Conservation (phyloP, 192 early-diverging fungal genomes). For the Thamnidium elegans region DNA sequence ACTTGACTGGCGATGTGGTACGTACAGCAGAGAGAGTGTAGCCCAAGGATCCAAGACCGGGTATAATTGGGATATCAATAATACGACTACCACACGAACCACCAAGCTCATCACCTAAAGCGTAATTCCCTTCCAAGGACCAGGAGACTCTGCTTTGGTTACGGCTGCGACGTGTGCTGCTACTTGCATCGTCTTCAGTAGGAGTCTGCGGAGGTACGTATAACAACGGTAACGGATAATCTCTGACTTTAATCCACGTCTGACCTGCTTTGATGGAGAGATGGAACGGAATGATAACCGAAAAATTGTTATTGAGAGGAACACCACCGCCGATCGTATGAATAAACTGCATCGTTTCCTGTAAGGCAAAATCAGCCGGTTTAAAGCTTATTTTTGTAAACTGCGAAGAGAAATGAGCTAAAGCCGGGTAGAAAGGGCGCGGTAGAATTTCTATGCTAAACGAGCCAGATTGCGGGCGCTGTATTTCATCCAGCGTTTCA, state of each 20-base stretch:
- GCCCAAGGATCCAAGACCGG: not conserved
- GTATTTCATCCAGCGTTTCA: not conserved
- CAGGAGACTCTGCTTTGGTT: slow-evolving; percentile 15
- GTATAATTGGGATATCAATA: slow-evolving; percentile 9
- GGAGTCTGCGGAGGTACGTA: slow-evolving; percentile 23
- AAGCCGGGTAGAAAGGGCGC: slow-evolving; percentile 12
- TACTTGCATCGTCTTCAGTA: not conserved
- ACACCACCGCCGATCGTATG: slow-evolving; percentile 32
- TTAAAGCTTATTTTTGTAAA: slow-evolving; percentile 9
- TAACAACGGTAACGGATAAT: slow-evolving; percentile 38
- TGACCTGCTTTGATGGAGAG: slow-evolving; percentile 28
- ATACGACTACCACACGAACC: slow-evolving; percentile 14
- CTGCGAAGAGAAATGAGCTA: slow-evolving; percentile 23
- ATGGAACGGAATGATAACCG: slow-evolving; percentile 35
- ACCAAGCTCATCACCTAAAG: slow-evolving; percentile 39
- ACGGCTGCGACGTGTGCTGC: not conserved
- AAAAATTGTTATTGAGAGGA: slow-evolving; percentile 31
- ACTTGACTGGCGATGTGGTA: slow-evolving; percentile 33
- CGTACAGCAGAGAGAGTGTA: slow-evolving; percentile 22
- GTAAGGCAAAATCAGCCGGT: slow-evolving; percentile 12
- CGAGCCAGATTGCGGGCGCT: not conserved
- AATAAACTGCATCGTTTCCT: slow-evolving; percentile 26
- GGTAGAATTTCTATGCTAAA: slow-evolving; percentile 7
- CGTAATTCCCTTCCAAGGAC: slow-evolving; percentile 30
- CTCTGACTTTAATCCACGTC: slow-evolving; percentile 31